phyloP scores from a whole-genome alignment of 2,329 filamentous ascomycete species.

The Colletotrichum abscissum region DNA sequence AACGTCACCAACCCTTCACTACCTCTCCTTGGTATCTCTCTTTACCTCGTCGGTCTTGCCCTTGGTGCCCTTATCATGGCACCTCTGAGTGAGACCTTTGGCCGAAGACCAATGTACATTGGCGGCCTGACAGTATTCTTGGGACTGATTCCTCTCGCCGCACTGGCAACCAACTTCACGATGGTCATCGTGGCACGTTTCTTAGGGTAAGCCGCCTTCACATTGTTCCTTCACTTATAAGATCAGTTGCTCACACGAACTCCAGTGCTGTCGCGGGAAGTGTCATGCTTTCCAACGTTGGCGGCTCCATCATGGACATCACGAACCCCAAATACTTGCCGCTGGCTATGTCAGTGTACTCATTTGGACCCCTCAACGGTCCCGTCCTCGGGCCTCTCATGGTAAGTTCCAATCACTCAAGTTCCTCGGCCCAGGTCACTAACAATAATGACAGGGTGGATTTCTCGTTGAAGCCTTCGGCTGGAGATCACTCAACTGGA shows the following conservation, averaged over 20 bases:
- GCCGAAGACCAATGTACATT: conserved; percentile 65
- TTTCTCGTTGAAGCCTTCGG: conserved; percentile 69
- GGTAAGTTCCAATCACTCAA: conserved; percentile 40
- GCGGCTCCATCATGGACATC: conserved; percentile 71
- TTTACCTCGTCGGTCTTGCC: conserved; percentile 71
- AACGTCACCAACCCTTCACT: conserved; percentile 51
- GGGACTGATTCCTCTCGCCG: conserved; percentile 60
- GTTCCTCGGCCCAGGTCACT: not conserved
- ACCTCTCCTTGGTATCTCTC: conserved; percentile 69
- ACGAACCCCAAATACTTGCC: conserved; percentile 70
- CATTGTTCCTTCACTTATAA: too few species aligned
- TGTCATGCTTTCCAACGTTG: conserved; percentile 72
- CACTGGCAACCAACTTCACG: conserved; percentile 59
- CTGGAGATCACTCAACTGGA: conserved; percentile 74
- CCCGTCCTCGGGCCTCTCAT: conserved; percentile 43
- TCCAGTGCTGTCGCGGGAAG: conserved; percentile 69
- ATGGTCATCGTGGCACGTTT: conserved; percentile 68
- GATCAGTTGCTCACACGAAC: not conserved
- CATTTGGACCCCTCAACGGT: conserved; percentile 72
- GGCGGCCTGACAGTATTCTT: conserved; percentile 64
- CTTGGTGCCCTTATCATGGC: conserved; percentile 69
- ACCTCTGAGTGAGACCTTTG: conserved; percentile 66
- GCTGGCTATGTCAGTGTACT: conserved; percentile 72
- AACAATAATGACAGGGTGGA: conserved; percentile 49
- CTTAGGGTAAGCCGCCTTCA: conserved; percentile 6